Evolutionary conservation across 23 red algal species (phyloP).

Genomic region (Pyropia yezoensis): DNA sequence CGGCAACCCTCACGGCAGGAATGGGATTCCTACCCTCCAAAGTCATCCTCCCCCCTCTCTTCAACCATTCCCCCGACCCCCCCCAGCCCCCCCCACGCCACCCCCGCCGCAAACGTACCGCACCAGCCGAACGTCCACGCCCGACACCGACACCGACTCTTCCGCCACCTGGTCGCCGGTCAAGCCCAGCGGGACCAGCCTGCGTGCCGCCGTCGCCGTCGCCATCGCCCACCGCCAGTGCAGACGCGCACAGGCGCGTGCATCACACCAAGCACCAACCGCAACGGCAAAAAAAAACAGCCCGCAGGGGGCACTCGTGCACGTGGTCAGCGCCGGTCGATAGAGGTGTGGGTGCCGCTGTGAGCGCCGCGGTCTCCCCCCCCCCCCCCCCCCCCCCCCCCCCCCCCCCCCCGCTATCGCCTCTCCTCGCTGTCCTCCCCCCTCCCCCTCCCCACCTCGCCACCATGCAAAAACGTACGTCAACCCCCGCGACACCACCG

Average conservation of each 20-base stretch:
- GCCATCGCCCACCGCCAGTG: no score
- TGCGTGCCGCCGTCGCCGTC: background rate
- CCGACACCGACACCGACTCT: background rate
- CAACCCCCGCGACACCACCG: conserved; percentile 55
- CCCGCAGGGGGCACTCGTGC: no score
- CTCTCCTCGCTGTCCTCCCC: background rate
- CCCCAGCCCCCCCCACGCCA: no score
- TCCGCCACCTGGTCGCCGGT: conserved; percentile 5
- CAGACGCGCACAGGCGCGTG: no score
- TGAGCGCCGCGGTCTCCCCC: background rate
- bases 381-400: no score
- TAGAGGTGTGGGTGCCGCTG: background rate
- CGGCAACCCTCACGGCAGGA: no score
- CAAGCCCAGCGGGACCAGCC: conserved; percentile 13
- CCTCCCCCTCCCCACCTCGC: no score
- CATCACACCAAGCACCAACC: no score
- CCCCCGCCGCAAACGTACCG: background rate
- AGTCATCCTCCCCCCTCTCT: no score
- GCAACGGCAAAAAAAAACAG: background rate
- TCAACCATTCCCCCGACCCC: no score
- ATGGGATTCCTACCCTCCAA: background rate
- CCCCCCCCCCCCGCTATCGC: no score
- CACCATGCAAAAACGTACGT: background rate
- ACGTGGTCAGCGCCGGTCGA: no score
- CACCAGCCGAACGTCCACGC: background rate